phyloP scores from a whole-genome alignment of 2,329 filamentous ascomycete genomes.

The Botrytis fabae region DNA sequence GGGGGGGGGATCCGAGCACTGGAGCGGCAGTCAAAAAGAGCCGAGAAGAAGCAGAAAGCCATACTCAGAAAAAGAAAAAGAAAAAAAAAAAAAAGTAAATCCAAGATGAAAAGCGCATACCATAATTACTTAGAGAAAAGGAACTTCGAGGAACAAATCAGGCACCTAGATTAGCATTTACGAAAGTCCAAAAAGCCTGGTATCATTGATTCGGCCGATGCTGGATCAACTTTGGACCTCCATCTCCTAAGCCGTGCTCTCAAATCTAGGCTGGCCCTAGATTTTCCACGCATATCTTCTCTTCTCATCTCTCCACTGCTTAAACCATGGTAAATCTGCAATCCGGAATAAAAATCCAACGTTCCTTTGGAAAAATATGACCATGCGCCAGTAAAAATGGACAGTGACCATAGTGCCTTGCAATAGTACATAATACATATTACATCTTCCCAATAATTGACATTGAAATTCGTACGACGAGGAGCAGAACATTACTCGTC shows the following conservation, averaged over 20 bases:
- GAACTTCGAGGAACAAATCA: fast-evolving
- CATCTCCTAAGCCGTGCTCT: not conserved
- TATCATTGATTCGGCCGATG: not conserved
- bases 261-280: not conserved
- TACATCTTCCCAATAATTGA: not conserved
- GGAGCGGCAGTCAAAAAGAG: too few relatives aligned
- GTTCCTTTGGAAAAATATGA: not conserved
- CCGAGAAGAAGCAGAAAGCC: too few relatives aligned
- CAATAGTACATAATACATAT: not conserved
- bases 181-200: not conserved
- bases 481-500: not conserved
- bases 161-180: not conserved
- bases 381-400: not conserved
- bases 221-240: not conserved
- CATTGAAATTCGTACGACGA: not conserved
- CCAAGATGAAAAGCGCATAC: not conserved
- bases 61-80: too few relatives aligned
- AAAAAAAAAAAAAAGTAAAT: not conserved
- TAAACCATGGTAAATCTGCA: not conserved
- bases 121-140: too few relatives aligned
- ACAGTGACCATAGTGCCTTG: too few relatives aligned
- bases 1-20: too few relatives aligned
- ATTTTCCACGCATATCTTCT: not conserved
- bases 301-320: not conserved
- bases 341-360: not conserved